Evolutionary conservation across 2,329 filamentous ascomycete genomes (phyloP), one percentile per base, ranked within the genome.

Genomic region (Colletotrichum agaves): DNA sequence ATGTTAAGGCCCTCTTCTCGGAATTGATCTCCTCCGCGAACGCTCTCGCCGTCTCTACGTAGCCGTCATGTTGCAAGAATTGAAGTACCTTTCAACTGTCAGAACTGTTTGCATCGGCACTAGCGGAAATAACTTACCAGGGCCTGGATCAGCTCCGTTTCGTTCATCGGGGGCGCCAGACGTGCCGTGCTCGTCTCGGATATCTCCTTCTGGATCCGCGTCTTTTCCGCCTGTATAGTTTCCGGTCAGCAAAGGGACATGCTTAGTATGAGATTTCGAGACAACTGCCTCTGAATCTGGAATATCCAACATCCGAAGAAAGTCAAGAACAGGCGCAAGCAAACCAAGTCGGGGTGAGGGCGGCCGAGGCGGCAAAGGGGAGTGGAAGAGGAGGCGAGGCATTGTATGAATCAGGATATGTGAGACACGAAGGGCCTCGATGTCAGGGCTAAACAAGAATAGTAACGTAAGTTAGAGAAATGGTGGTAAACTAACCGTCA

Each of bases 41-140:
- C 0, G 93, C 93, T 70, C 90, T 88, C 8, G 94, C 94, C 0
- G 95, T 97, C 72, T 98, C 95, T 7, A 98, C 91, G 72, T 98
- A 98, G 67, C 96, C 96, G 74, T 98, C 96, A 73, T 98, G 95
- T 41, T 94, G 92, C 13, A 99, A 83, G 72, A 97, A 98, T 78
- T 98, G 94, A 43, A 94, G 85, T 17, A 90, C 86, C 82, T 85
- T 61, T 35, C n/a, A 35, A 12, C 10, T 41, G 8, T 23, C 53
- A 64, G 41, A 73, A 31, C 8, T 10, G 23, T n/a, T 10, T 33
- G 35, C 35, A 37, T 12, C 35, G 13, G 5, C 11, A 19, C 4
- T 15, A 15, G n/a, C 47, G 15, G n/a, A 17, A 6, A 35, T 52
- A 50, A 70, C 82, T 70, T 75, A 95, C 89, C 63, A 98, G 82